These are phyloP conservation scores for Podila epigama DNA, from an alignment of 192 early-diverging fungal species.

Conservation along the genomic window DNA sequence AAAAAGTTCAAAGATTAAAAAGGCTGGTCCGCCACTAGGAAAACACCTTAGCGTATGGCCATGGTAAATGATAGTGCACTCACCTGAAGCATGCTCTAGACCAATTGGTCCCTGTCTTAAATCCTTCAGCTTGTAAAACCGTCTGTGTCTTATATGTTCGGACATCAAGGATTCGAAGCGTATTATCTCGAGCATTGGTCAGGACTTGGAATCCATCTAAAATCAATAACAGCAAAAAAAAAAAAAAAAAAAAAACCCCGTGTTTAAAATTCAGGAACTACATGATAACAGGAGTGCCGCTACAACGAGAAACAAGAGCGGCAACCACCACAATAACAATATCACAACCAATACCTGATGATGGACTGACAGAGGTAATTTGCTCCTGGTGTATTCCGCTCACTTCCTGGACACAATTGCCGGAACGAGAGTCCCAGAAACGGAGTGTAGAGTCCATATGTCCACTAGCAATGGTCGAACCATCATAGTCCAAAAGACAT, in stretches of 20 bases:
- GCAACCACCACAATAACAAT: too few species aligned
- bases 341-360: too few species aligned
- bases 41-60: too few species aligned
- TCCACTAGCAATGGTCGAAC: slow-evolving; percentile 83
- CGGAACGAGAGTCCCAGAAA: slow-evolving; percentile 90
- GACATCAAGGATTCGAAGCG: slow-evolving; percentile 84
- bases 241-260: neutral
- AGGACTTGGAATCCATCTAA: slow-evolving; percentile 75
- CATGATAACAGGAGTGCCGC: too few species aligned
- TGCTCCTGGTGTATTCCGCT: slow-evolving; percentile 86
- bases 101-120: slow-evolving; percentile 89
- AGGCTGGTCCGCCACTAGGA: too few species aligned
- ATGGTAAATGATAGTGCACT: too few species aligned
- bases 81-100: slow-evolving; percentile 77
- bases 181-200: slow-evolving; percentile 95
- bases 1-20: too few species aligned
- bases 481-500: slow-evolving; percentile 70
- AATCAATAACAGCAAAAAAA: neutral
- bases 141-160: slow-evolving; percentile 75
- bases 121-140: slow-evolving; percentile 74
- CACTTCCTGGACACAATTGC: slow-evolving; percentile 85
- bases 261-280: neutral
- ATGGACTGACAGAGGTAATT: slow-evolving; percentile 86
- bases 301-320: too few species aligned
- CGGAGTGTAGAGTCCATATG: slow-evolving; percentile 94